Percentiles rank a stretch among this genome's conserved stretches.
These are phyloP conservation scores for Boletus hoseneyae DNA, from an alignment of 1,284 basidiomycete genomes.

Conservation along the genomic window DNA sequence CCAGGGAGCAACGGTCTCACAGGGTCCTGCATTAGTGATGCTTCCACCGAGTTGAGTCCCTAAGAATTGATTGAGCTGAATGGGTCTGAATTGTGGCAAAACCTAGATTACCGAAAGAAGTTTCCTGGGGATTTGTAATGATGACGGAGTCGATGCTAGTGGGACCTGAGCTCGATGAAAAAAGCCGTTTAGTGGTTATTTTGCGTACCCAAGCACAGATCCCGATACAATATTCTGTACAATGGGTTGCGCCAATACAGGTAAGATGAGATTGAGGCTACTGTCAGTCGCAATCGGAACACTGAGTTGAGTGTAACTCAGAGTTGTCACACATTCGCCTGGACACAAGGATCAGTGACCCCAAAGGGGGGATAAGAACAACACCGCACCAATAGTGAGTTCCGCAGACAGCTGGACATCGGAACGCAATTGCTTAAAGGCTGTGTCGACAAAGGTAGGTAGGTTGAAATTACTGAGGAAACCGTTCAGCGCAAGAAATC, in stretches of 20 bases:
- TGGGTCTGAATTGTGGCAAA: not conserved
- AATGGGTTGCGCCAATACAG: constrained; percentile 71
- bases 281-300: constrained; percentile 63
- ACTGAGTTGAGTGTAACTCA: constrained; percentile 58
- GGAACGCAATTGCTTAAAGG: constrained; percentile 62
- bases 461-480: constrained; percentile 59
- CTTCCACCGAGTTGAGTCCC: constrained; percentile 59
- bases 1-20: constrained; percentile 37
- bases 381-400: constrained; percentile 54
- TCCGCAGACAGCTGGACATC: constrained; percentile 59
- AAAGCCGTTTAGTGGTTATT: not conserved
- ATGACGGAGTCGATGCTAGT: constrained; percentile 54
- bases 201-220: constrained; percentile 50
- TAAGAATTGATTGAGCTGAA: constrained; percentile 24
- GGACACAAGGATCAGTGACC: constrained; percentile 1
- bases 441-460: constrained; percentile 61
- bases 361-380: not conserved
- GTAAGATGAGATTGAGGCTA: constrained; percentile 63
- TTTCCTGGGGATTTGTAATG: constrained; percentile 55
- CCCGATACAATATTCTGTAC: constrained; percentile 74
- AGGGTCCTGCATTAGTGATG: constrained; percentile 75
- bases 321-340: constrained; percentile 63
- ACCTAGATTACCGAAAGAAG: constrained; percentile 48
- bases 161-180: constrained; percentile 1
- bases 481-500: constrained; percentile 12